Evolutionary conservation across 2,329 filamentous ascomycete genomes (phyloP).

Genomic region (Trichoderma harzianum): DNA sequence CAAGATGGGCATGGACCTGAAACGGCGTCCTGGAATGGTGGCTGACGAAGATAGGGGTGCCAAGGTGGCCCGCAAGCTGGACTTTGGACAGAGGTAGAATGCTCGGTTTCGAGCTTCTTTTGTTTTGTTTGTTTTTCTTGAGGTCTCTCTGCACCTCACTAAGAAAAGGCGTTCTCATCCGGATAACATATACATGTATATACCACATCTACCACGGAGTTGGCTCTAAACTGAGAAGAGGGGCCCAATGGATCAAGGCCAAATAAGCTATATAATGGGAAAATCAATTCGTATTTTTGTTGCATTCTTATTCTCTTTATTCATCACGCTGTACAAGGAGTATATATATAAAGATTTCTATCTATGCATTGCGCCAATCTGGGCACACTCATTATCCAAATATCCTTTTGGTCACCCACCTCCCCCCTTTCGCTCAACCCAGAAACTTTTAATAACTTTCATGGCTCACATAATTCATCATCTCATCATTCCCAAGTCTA

Average conservation of each 20-base stretch:
- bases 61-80: conserved; percentile 78
- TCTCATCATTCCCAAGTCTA: not conserved
- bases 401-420: not conserved
- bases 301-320: not conserved
- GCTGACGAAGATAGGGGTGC: conserved; percentile 62
- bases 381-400: not conserved
- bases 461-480: conserved; percentile 11
- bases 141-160: not conserved
- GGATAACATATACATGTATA: not conserved
- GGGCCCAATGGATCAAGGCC: not conserved
- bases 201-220: not conserved
- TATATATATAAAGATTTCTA: conserved; percentile 9
- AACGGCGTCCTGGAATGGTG: conserved; percentile 64
- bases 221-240: not conserved
- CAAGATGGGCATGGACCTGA: conserved; percentile 79
- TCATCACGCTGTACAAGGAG: not conserved
- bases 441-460: not conserved
- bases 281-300: not conserved
- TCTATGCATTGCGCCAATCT: not conserved
- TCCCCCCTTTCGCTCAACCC: not conserved
- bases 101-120: not conserved
- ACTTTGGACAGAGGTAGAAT: conserved; percentile 59
- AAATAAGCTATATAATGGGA: not conserved
- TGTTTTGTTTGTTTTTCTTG: not conserved
- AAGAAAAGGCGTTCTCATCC: not conserved